These are phyloP conservation scores for Sugiyamaella castrensis DNA, from an alignment of 1,139 yeast genomes.

Conservation along the genomic window DNA sequence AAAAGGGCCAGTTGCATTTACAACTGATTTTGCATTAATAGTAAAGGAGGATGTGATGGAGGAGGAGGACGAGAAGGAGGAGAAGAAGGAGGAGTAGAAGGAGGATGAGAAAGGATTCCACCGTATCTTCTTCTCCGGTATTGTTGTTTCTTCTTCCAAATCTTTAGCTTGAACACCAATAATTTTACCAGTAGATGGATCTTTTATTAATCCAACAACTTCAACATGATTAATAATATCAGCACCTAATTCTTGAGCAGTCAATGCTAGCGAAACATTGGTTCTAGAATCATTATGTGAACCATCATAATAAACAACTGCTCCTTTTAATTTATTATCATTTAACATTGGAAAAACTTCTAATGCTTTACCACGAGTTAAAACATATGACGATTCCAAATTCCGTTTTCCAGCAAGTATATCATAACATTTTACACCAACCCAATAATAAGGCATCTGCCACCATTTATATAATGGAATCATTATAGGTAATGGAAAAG, in stretches of 20 bases:
- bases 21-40: conserved; percentile 70
- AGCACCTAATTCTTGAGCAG: conserved; percentile 87
- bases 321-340: conserved; percentile 75
- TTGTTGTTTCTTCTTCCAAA: conserved; percentile 59
- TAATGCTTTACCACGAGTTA: conserved; percentile 64
- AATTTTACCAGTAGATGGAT: conserved; percentile 52
- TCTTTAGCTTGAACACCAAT: conserved; percentile 77
- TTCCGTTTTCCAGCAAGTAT: conserved; percentile 89
- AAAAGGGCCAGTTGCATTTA: conserved; percentile 95
- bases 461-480: conserved; percentile 94
- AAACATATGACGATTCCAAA: conserved; percentile 71
- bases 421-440: conserved; percentile 90
- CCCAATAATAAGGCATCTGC: conserved; percentile 94
- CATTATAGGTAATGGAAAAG: conserved; percentile 85
- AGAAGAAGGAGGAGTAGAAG: not conserved
- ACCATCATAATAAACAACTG: conserved; percentile 93
- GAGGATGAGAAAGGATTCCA: not conserved
- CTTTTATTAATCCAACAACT: conserved; percentile 71
- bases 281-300: conserved; percentile 90
- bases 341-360: conserved; percentile 89
- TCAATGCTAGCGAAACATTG: conserved; percentile 80
- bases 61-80: conserved; percentile 1
- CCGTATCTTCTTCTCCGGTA: conserved; percentile 11
- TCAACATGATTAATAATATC: conserved; percentile 84
- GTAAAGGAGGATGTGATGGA: conserved; percentile 18